phyloP scores from a whole-genome alignment of 345 rosid genomes.

The Jatropha curcas region DNA sequence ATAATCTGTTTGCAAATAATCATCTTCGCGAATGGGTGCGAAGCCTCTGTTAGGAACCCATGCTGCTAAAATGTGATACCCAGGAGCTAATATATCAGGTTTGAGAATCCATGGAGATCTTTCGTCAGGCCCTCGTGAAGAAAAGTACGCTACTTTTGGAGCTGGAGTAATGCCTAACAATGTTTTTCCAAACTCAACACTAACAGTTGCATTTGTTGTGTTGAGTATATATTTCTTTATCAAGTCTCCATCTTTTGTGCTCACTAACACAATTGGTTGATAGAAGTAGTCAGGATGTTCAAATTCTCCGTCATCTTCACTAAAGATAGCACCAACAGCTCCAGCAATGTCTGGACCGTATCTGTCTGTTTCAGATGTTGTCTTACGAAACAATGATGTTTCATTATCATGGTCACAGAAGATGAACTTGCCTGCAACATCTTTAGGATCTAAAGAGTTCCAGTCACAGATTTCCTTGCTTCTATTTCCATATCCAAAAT shows the following conservation, averaged over 20 bases:
- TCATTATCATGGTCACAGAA: slow-evolving; percentile 36
- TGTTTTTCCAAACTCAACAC: slow-evolving; percentile 37
- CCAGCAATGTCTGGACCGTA: slow-evolving; percentile 20
- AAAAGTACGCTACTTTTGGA: slow-evolving; percentile 44
- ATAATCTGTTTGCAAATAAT: slow-evolving; percentile 40
- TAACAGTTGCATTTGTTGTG: slow-evolving; percentile 19
- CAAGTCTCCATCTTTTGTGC: slow-evolving; percentile 24
- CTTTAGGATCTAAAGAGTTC: slow-evolving; percentile 31
- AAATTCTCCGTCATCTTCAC: slow-evolving; percentile 21
- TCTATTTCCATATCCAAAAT: slow-evolving; percentile 42
- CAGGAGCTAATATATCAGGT: slow-evolving; percentile 51
- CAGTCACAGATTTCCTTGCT: slow-evolving; percentile 38
- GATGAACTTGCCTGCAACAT: slow-evolving; percentile 40
- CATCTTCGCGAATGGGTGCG: slow-evolving; percentile 22
- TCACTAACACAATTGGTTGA: slow-evolving; percentile 31
- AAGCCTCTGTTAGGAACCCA: slow-evolving; percentile 44
- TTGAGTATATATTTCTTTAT: slow-evolving; percentile 31
- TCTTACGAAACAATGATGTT: background rate
- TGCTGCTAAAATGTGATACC: slow-evolving; percentile 44
- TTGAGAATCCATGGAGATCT: slow-evolving; percentile 48
- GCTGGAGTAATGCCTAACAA: slow-evolving; percentile 36
- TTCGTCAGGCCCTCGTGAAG: slow-evolving; percentile 42
- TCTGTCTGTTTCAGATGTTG: slow-evolving; percentile 14
- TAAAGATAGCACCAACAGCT: slow-evolving; percentile 44
- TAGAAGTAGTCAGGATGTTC: slow-evolving; percentile 17